These are phyloP conservation scores for Solanum dulcamara DNA, from an alignment of 257 asterid species.

Conservation along the genomic window DNA sequence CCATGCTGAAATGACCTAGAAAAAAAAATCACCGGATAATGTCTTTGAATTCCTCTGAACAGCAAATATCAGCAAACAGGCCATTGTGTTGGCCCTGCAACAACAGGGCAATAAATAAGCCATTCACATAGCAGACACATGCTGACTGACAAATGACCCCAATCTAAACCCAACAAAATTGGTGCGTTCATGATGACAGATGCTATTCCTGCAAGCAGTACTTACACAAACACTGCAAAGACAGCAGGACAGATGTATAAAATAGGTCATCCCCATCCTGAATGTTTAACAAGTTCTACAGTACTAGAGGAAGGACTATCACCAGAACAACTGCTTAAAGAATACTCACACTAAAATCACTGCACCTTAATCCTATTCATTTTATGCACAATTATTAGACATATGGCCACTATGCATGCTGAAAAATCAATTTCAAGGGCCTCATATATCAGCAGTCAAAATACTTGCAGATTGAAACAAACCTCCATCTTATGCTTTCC, in stretches of 20 bases:
- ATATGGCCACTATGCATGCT: not conserved
- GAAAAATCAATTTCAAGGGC: not conserved
- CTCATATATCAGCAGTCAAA: not conserved
- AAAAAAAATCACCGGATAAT: not conserved
- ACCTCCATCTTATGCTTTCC: slow-evolving; percentile 99
- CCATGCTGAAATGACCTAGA: slow-evolving; percentile 1
- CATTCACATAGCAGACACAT: not conserved
- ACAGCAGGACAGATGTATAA: not conserved
- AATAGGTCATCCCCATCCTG: not conserved
- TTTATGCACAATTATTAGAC: not conserved
- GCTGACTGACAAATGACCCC: not conserved
- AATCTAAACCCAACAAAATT: not conserved
- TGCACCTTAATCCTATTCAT: not conserved
- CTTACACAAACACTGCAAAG: not conserved
- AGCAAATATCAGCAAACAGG: not conserved
- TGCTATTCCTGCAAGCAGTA: not conserved
- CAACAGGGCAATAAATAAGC: slow-evolving; percentile 3
- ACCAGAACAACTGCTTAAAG: not conserved
- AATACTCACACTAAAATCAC: not conserved
- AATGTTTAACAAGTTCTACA: not conserved
- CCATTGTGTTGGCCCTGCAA: slow-evolving; percentile 8
- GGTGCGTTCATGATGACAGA: not conserved
- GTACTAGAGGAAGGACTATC: not conserved
- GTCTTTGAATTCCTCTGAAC: slow-evolving; percentile 7
- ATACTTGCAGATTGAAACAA: slow-evolving; percentile 2